Evolutionary conservation across 768 basidiomycete genomes (phyloP).

Genomic region (Trametes elegans): DNA sequence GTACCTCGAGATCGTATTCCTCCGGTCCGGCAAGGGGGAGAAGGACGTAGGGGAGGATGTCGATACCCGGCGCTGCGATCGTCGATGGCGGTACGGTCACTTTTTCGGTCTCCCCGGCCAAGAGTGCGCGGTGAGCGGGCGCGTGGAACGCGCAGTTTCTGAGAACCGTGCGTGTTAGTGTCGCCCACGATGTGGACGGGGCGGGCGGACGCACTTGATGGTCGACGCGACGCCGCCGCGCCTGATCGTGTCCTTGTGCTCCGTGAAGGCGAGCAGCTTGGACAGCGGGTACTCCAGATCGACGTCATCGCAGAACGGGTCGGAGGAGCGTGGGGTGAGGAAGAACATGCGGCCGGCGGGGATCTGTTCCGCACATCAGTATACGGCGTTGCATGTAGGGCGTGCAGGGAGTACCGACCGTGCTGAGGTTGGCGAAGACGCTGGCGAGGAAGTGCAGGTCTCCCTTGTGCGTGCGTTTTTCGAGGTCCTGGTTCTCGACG

Average conservation of each 20-base stretch:
- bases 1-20: constrained; percentile 88
- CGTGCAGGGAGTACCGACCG: constrained; percentile 45
- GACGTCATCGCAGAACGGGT: constrained; percentile 43
- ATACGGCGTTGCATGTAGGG: not conserved
- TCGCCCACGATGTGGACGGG: not conserved
- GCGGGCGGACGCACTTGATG: constrained; percentile 60
- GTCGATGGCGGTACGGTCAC: constrained; percentile 59
- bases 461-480: constrained; percentile 62
- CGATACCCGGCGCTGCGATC: constrained; percentile 69
- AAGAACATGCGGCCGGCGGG: constrained; percentile 80
- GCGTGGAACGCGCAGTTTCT: constrained; percentile 81
- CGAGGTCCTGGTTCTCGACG: constrained; percentile 46
- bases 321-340: constrained; percentile 58
- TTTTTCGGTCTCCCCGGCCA: constrained; percentile 58
- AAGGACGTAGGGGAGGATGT: constrained; percentile 80
- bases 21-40: constrained; percentile 93
- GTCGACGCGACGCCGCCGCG: constrained; percentile 84
- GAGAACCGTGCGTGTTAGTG: not conserved
- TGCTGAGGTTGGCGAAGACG: constrained; percentile 89
- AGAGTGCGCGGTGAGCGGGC: constrained; percentile 65
- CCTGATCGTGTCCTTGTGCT: constrained; percentile 83
- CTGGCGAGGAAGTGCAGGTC: constrained; percentile 88
- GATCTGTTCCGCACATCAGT: constrained; percentile 42
- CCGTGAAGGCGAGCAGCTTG: constrained; percentile 84
- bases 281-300: constrained; percentile 76